Conservation (phyloP, 225 moss, liverwort and hornwort species). For the Polytrichum formosum region DNA sequence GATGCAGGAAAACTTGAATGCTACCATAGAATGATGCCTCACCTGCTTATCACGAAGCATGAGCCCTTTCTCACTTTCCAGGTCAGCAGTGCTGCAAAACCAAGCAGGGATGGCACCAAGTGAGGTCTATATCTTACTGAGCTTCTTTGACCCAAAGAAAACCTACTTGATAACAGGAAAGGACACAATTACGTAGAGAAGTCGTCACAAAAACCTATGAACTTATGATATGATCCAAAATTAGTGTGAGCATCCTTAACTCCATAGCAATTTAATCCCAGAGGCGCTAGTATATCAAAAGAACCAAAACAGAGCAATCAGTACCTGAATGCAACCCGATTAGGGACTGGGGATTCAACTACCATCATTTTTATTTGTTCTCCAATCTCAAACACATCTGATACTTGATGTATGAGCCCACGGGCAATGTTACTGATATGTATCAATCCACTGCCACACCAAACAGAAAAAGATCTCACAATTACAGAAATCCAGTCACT, state of each 20-base stretch:
- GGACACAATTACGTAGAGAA: too few species aligned
- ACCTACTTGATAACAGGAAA: too few species aligned
- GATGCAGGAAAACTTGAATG: not conserved
- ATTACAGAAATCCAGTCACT: too few species aligned
- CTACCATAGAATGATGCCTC: not conserved
- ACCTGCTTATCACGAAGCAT: conserved; percentile 78
- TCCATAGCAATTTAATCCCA: not conserved
- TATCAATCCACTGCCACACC: conserved; percentile 52
- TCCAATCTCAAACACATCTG: conserved; percentile 50
- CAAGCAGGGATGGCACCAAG: not conserved
- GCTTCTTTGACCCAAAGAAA: too few species aligned
- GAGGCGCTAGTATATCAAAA: not conserved
- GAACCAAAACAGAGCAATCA: not conserved
- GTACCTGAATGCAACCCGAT: conserved; percentile 70
- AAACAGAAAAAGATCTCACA: conserved; percentile 13
- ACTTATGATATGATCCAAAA: not conserved
- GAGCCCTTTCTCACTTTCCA: conserved; percentile 76
- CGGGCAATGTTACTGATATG: conserved; percentile 55
- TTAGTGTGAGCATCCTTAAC: not conserved
- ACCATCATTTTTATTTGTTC: conserved; percentile 64
- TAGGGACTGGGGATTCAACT: conserved; percentile 38
- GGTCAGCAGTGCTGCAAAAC: conserved; percentile 57
- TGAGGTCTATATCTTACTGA: too few species aligned
- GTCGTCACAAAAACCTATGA: too few species aligned
- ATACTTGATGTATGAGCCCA: conserved; percentile 40